phyloP scores from a whole-genome alignment of 2,329 filamentous ascomycete species.

The Aureobasidium musti region DNA sequence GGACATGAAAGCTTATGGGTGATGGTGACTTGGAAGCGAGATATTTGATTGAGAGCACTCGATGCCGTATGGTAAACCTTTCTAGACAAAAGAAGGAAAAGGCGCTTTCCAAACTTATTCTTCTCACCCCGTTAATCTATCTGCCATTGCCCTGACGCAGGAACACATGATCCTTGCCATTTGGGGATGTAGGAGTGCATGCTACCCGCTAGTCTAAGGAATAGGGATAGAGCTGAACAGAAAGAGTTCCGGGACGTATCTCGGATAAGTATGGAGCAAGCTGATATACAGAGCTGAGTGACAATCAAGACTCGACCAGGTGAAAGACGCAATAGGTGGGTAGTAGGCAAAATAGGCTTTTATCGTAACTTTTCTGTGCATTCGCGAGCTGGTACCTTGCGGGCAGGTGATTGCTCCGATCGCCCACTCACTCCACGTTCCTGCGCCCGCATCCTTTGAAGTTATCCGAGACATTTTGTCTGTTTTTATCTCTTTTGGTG shows the following conservation, averaged over 20 bases:
- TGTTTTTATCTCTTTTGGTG: neutral
- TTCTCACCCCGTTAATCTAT: neutral
- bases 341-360: slow-evolving; percentile 9
- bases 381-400: neutral
- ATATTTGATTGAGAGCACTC: neutral
- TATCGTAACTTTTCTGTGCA: neutral
- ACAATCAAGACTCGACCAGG: neutral
- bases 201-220: neutral
- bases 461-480: slow-evolving; percentile 6
- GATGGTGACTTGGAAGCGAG: slow-evolving; percentile 1
- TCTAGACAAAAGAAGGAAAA: slow-evolving; percentile 1
- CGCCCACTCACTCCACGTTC: neutral
- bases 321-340: neutral
- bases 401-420: neutral
- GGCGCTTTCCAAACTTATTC: neutral
- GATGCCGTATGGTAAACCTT: neutral
- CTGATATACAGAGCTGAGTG: slow-evolving; percentile 21
- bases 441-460: neutral
- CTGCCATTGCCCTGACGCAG: slow-evolving; percentile 8
- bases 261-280: neutral
- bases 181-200: neutral
- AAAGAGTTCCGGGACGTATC: neutral
- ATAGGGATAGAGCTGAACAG: neutral
- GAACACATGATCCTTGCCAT: neutral
- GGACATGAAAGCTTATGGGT: neutral